Percentiles rank a stretch among this genome's conserved stretches.
Conservation (phyloP, 148 eudicot species). For the Gaultheria prostrata region DNA sequence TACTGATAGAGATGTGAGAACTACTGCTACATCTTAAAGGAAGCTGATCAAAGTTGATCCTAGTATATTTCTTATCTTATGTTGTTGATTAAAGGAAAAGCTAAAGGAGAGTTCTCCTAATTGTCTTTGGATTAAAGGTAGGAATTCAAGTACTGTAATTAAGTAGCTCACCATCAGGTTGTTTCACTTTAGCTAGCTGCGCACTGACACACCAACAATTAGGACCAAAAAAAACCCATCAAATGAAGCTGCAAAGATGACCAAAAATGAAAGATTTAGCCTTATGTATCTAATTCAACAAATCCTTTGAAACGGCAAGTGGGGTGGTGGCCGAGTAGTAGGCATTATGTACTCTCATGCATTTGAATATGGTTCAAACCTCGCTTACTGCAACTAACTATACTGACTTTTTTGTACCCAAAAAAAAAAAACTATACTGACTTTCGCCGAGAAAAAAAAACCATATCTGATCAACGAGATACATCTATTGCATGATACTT, state of each 20-base stretch:
- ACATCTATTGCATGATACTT: no score
- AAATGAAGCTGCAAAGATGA: background rate
- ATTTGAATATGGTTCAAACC: no score
- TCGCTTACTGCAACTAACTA: no score
- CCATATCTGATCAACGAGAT: no score
- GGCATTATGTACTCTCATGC: no score
- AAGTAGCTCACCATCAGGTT: background rate
- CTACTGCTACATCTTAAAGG: background rate
- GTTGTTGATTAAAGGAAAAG: background rate
- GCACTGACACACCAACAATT: background rate
- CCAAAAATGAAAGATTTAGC: background rate
- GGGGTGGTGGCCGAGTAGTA: no score
- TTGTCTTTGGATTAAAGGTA: background rate
- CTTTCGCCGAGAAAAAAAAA: no score
- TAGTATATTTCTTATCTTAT: background rate
- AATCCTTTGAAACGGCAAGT: background rate
- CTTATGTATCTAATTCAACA: background rate
- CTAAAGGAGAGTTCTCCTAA: background rate
- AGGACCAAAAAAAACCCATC: background rate
- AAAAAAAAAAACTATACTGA: no score
- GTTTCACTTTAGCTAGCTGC: background rate
- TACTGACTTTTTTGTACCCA: no score
- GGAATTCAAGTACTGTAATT: background rate
- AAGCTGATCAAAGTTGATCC: conserved; percentile 11
- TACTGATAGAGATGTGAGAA: background rate